Conservation (phyloP, 768 basidiomycete species). For the Leccinum arenicola region DNA sequence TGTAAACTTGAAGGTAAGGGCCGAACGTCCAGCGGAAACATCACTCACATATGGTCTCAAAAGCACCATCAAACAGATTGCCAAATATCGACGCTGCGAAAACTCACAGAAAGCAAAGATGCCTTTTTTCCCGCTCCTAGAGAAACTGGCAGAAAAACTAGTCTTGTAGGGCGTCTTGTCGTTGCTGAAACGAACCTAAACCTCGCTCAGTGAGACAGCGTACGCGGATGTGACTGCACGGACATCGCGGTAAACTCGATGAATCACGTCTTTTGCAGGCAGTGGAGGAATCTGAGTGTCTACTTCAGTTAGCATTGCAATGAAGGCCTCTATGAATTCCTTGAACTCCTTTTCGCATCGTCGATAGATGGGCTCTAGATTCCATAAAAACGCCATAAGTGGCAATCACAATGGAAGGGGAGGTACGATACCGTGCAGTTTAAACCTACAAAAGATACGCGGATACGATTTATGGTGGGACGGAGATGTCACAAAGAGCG, state of each 20-base stretch:
- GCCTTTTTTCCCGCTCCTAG: constrained; percentile 87
- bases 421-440: constrained; percentile 56
- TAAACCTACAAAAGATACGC: constrained; percentile 59
- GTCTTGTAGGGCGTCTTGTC: constrained; percentile 96
- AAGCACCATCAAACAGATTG: constrained; percentile 9
- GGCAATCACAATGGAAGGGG: neutral
- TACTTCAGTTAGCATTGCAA: constrained; percentile 60
- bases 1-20: neutral
- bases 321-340: constrained; percentile 73
- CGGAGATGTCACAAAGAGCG: neutral
- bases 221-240: neutral
- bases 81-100: neutral
- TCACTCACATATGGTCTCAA: constrained; percentile 22
- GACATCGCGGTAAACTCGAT: constrained; percentile 92
- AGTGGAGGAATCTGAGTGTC: constrained; percentile 85
- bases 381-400: neutral
- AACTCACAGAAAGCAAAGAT: constrained; percentile 81
- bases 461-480: neutral
- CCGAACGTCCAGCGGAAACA: neutral
- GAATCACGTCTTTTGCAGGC: constrained; percentile 88
- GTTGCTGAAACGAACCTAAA: constrained; percentile 82
- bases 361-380: constrained; percentile 27
- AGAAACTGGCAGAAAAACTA: constrained; percentile 78
- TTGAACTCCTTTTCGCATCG: constrained; percentile 89
- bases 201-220: constrained; percentile 3